A percentile compares a stretch with the other conserved stretches of the same genome.
These are phyloP conservation scores for Tricholoma terreum DNA, from an alignment of 768 basidiomycete species.

Conservation along the genomic window DNA sequence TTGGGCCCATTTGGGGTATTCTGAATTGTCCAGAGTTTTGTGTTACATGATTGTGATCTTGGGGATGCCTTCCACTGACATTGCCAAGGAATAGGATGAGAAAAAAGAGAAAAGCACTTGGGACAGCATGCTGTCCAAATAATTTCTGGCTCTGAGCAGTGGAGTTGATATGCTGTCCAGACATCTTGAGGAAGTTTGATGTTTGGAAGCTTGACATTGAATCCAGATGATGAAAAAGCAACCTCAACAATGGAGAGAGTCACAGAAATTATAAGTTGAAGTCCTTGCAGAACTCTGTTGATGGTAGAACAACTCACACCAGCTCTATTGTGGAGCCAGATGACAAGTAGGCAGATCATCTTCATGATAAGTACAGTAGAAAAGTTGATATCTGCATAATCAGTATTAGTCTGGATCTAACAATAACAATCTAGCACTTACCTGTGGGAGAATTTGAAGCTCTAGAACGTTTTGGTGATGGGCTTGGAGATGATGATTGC, in stretches of 20 bases:
- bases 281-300: slow-evolving; percentile 16
- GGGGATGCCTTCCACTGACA: no score
- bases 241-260: no score
- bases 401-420: background rate
- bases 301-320: slow-evolving; percentile 9
- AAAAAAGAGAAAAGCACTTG: slow-evolving; percentile 19
- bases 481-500: background rate
- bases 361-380: background rate
- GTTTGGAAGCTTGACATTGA: no score
- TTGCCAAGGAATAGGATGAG: slow-evolving; percentile 9
- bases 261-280: slow-evolving; percentile 21
- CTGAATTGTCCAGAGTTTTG: no score
- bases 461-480: background rate
- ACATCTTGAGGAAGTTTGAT: no score
- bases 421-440: background rate
- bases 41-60: no score
- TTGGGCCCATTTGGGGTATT: slow-evolving; percentile 15
- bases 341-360: slow-evolving; percentile 13
- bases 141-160: no score
- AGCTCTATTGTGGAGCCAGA: no score
- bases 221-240: no score
- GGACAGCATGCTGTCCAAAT: slow-evolving; percentile 24
- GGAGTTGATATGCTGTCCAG: no score
- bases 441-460: slow-evolving; percentile 1
- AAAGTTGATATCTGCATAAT: background rate